Evolutionary conservation across 202 grass and related monocot genomes (phyloP), one percentile per base, ranked within the genome.

Genomic region (Cymbopogon flexuosus): DNA sequence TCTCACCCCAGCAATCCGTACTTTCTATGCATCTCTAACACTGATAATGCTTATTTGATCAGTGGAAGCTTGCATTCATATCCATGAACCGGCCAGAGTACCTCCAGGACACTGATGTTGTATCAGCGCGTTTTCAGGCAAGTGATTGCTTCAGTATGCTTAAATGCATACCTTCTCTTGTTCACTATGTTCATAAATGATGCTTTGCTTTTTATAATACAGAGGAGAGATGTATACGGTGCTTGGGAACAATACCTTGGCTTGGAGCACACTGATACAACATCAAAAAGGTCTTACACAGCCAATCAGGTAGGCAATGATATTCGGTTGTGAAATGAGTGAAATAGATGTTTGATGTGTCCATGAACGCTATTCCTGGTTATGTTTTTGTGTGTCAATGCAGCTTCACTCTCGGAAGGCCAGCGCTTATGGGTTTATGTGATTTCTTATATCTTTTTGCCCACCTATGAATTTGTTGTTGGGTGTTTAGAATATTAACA

Each of bases 21-120:
- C 39, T 56, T 56, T 49, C n/a, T 65, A 68, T 84, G 63, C 2
- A 23, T 84, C 8, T 60, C 45, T 72, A 45, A 51, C 58, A 4
- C 65, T 30, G 15, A 65, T 71, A 65, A 79, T 87, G n/a, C 47
- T 84, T 79, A 63, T 80, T 72, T 85, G 42, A 73, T 51, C 90
- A 99, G 96, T 99, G 96, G 96, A 99, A 95, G 77, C 90, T 96
- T 90, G 96, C 96, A 72, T 99, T 92, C 85, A 88, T 99, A 83
- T 93, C 96, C 62, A 90, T 95, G 83, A 90, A 88, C 34, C 92
- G 92, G 41, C 92, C 92, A 54, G 88, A 95, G 73, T 96, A 99
- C 77, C 90, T 95, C n/a, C 88, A 95, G 65, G 96, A 99, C 81
- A 78, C 43, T 61, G 96, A 99, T 60, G 61, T 88, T 77, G 87